phyloP scores from a whole-genome alignment of 495 filamentous ascomycete genomes.

The Penicillium maclennaniae region DNA sequence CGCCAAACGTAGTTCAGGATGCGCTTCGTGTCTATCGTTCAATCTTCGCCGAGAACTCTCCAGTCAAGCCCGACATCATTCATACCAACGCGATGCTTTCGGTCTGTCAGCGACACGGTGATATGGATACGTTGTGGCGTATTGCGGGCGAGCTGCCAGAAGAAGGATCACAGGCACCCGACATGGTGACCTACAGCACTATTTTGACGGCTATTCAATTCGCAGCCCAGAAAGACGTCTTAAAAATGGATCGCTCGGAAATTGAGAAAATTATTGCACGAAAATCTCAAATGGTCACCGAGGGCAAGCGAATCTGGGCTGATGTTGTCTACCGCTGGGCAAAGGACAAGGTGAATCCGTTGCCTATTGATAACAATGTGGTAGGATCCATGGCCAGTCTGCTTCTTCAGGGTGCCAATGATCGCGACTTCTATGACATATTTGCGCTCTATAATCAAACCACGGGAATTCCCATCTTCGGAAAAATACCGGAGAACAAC shows the following conservation, averaged over 20 bases:
- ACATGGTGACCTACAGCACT: conserved; percentile 70
- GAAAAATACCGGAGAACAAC: conserved; percentile 17
- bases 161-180: conserved; percentile 55
- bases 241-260: conserved; percentile 22
- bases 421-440: conserved; percentile 62
- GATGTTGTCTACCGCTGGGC: conserved; percentile 72
- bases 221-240: conserved; percentile 25
- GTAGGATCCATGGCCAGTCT: conserved; percentile 73
- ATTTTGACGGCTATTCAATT: conserved; percentile 68
- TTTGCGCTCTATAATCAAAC: conserved; percentile 72
- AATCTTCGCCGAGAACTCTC: conserved; percentile 55
- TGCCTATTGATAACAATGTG: conserved; percentile 69
- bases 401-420: conserved; percentile 54
- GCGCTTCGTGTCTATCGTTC: conserved; percentile 69
- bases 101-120: conserved; percentile 64
- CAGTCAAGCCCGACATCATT: conserved; percentile 62
- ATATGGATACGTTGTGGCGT: conserved; percentile 72
- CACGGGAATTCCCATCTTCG: conserved; percentile 58
- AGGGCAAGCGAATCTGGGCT: conserved; percentile 73
- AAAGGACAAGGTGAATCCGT: conserved; percentile 40
- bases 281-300: conserved; percentile 37
- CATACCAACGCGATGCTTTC: conserved; percentile 85
- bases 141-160: conserved; percentile 64
- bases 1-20: conserved; percentile 49
- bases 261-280: conserved; percentile 34